Evolutionary conservation across 2,329 filamentous ascomycete species (phyloP), one percentile per base, ranked within the genome.

Genomic region (Byssothecium circinans): DNA sequence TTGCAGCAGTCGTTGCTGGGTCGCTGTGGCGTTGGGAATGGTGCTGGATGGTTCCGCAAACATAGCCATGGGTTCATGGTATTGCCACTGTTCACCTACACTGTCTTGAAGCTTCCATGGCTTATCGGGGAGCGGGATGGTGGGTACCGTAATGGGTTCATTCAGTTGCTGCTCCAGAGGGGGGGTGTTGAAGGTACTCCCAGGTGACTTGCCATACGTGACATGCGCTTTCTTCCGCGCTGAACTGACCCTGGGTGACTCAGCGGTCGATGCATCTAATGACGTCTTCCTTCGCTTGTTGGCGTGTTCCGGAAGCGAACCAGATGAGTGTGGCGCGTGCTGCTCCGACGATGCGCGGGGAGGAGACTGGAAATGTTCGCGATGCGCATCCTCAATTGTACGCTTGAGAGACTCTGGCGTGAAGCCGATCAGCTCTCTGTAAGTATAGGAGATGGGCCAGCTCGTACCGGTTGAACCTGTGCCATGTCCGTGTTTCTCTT

Each of bases 21-120:
- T 73, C 10, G 69, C 64, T 25, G 69, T 72, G 27, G 68, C 72
- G 48, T 75, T 71, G 3, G 69, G 69, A 12, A 75, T 54, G 0
- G 75, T 77, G 49, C 69, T 75, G 12, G 73, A 75, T 32, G 63
- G 61, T 23, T 73, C 69, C 38, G 60, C 63, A 47, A 75, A 76
- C 63, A 75, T 62, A 29, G 60, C 57, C 32, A 58, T 58, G 1
- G 74, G 72, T 22, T 76, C 68, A 48, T 75, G 73, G 12, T 64
- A 41, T 29, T 15, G 54, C 62, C 73, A 75, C 27, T 70, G 58
- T 2, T 68, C 56, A 20, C 58, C 56, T 27, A 74, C 56, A 11
- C 67, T 69, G 4, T 62, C 68, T 30, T 68, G 62, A 8, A 71
- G 49, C 4, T 52, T 50, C 55, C 59, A 66, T 15, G 18, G 14